Conservation (phyloP, 148 eudicot species). For the Simmondsia chinensis region DNA sequence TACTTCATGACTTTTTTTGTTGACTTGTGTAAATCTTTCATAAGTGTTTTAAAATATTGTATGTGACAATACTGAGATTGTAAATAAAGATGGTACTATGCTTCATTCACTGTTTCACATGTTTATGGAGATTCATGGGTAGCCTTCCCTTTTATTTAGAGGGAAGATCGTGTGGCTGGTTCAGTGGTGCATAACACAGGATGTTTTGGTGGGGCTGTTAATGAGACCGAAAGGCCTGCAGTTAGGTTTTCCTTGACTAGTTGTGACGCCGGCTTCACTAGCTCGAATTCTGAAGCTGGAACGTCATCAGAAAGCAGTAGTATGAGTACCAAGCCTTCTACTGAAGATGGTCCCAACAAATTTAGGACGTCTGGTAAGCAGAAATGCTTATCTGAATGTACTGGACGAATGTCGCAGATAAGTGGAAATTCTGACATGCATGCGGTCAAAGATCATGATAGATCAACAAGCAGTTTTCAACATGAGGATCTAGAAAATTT, state of each 20-base stretch:
- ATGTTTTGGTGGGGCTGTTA: constrained; percentile 3
- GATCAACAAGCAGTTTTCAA: constrained; percentile 9
- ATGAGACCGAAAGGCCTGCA: constrained; percentile 10
- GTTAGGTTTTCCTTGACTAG: constrained; percentile 5
- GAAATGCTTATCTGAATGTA: constrained; percentile 21
- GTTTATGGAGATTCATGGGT: constrained; percentile 1
- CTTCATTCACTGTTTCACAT: neutral
- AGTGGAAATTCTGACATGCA: neutral
- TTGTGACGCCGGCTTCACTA: constrained; percentile 22
- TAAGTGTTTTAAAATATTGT: too few species aligned
- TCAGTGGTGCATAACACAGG: constrained; percentile 28
- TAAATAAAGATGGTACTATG: neutral
- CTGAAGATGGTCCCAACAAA: neutral
- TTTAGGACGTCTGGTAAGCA: constrained; percentile 16
- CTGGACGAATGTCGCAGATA: constrained; percentile 16
- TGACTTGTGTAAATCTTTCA: neutral
- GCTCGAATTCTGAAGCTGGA: constrained; percentile 18
- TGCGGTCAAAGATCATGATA: constrained; percentile 9
- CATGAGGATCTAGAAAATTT: constrained; percentile 16
- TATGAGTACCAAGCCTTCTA: constrained; percentile 3
- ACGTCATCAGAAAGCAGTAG: constrained; percentile 24
- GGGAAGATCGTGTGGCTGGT: constrained; percentile 45
- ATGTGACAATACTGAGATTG: too few species aligned
- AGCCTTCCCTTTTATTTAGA: constrained; percentile 22
- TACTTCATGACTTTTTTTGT: neutral